phyloP scores from a whole-genome alignment of 1,139 yeast genomes.

The Zhuliangozyma parablackwelliae region DNA sequence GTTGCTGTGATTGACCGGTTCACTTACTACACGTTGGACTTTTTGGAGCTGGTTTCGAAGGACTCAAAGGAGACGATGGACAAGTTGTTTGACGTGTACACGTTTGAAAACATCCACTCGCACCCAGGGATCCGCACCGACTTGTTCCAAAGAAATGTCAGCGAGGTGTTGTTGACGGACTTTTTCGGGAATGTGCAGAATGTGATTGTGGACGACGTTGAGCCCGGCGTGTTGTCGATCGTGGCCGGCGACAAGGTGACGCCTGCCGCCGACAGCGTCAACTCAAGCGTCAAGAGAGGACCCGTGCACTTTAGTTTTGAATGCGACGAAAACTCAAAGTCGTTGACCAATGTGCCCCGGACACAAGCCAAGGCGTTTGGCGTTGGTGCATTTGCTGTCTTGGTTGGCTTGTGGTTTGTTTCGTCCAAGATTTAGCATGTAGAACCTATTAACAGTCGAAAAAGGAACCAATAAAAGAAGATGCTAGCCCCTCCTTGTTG shows the following conservation, averaged over 20 bases:
- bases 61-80: slow-evolving; percentile 71
- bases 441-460: too few relatives aligned
- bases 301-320: slow-evolving; percentile 11
- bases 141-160: slow-evolving; percentile 61
- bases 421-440: slow-evolving; percentile 9
- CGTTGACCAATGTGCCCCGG: slow-evolving; percentile 12
- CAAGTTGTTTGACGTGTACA: slow-evolving; percentile 79
- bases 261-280: not conserved
- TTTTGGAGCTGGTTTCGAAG: slow-evolving; percentile 74
- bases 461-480: too few relatives aligned
- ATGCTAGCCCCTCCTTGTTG: too few relatives aligned
- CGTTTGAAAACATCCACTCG: slow-evolving; percentile 82
- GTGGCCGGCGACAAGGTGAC: not conserved
- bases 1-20: slow-evolving; percentile 97
- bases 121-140: slow-evolving; percentile 89
- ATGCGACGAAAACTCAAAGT: slow-evolving; percentile 8
- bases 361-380: slow-evolving; percentile 15
- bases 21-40: slow-evolving; percentile 88
- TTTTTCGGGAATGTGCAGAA: slow-evolving; percentile 93
- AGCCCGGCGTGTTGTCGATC: slow-evolving; percentile 24
- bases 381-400: slow-evolving; percentile 12
- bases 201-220: slow-evolving; percentile 62
- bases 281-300: slow-evolving; percentile 1
- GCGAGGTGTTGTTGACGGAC: slow-evolving; percentile 78
- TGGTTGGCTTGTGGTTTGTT: slow-evolving; percentile 20